Evolutionary conservation across 2,329 filamentous ascomycete genomes (phyloP).

Genomic region (Macroventuria anomochaeta): DNA sequence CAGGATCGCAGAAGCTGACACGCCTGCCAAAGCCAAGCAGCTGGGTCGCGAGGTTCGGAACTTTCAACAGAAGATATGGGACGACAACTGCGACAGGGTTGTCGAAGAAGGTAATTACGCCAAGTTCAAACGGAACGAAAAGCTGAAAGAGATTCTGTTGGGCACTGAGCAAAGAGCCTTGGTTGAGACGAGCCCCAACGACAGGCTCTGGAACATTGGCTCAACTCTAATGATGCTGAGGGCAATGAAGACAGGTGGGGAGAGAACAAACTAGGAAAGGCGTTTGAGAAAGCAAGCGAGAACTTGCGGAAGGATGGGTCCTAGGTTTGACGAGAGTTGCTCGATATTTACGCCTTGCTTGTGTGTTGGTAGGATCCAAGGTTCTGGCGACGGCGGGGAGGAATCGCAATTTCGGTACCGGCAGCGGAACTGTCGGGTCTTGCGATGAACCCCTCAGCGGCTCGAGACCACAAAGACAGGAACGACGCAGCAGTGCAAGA

Average conservation of each 20-base stretch:
- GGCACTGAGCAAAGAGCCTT: not conserved
- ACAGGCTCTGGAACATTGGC: not conserved
- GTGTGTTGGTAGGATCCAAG: not conserved
- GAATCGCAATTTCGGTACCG: not conserved
- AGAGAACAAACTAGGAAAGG: not conserved
- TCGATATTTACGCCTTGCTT: not conserved
- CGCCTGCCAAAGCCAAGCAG: not conserved
- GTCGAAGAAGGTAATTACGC: not conserved
- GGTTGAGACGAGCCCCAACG: not conserved
- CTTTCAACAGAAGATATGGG: not conserved
- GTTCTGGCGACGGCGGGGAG: not conserved
- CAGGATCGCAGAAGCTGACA: not conserved
- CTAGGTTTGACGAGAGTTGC: not conserved
- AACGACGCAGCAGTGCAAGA: not conserved
- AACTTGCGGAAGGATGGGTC: not conserved
- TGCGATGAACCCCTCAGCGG: constrained; percentile 5
- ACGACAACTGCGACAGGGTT: not conserved
- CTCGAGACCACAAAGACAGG: not conserved
- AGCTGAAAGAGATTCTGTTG: not conserved
- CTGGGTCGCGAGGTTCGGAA: not conserved
- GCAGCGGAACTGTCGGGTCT: constrained; percentile 2
- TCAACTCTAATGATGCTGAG: not conserved
- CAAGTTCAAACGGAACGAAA: not conserved
- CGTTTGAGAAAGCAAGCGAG: not conserved
- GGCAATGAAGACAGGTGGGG: not conserved